phyloP scores from a whole-genome alignment of 768 basidiomycete species.

The Suillus subaureus region DNA sequence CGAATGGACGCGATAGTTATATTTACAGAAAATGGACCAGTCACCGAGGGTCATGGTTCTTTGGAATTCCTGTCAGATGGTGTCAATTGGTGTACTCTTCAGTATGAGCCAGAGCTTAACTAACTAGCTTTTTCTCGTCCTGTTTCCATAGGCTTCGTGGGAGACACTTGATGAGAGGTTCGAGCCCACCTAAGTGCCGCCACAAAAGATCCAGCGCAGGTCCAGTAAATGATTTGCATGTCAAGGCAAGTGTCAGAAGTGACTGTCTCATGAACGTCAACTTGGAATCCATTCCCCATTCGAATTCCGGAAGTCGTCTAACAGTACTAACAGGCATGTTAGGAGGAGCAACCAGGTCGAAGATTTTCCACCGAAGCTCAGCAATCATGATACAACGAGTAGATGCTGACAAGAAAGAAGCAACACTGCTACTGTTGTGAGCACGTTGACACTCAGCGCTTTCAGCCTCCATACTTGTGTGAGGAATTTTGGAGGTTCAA shows the following conservation, averaged over 20 bases:
- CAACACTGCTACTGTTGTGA: neutral
- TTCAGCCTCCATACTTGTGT: too few relatives aligned
- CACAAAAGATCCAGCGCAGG: constrained; percentile 4
- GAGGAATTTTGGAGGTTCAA: too few relatives aligned
- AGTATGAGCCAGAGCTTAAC: neutral
- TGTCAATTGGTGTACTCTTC: neutral
- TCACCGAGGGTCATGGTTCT: neutral
- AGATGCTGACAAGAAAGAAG: neutral
- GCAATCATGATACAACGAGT: neutral
- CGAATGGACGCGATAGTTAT: constrained; percentile 12
- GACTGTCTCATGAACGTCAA: neutral
- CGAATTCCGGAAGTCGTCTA: neutral
- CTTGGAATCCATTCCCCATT: neutral
- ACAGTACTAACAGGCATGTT: neutral
- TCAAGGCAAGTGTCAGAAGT: neutral
- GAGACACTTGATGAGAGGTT: neutral
- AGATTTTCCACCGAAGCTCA: neutral
- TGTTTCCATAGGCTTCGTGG: neutral
- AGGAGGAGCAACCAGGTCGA: neutral
- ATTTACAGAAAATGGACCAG: neutral
- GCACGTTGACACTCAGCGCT: too few relatives aligned
- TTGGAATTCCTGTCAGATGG: neutral
- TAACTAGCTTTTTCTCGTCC: neutral
- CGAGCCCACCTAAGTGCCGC: neutral
- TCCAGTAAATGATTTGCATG: neutral